phyloP scores from a whole-genome alignment of 768 basidiomycete genomes.

The Boletus vermiculosoides region DNA sequence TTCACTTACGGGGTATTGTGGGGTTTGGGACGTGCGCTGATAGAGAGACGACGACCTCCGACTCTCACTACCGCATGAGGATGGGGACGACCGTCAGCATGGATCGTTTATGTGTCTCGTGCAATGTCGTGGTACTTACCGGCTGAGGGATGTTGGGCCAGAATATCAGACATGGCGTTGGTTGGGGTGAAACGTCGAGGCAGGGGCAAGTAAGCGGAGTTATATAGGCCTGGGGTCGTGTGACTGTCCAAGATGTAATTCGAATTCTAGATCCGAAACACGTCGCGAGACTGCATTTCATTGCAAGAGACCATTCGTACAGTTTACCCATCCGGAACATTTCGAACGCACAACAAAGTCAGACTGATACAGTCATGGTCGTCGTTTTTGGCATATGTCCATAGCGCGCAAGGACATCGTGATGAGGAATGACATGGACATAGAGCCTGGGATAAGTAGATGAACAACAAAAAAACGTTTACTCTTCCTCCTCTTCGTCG shows the following conservation, averaged over 20 bases:
- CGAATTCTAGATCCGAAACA: not conserved
- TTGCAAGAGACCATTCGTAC: not conserved
- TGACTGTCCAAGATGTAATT: slow-evolving; percentile 2
- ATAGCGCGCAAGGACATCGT: slow-evolving; percentile 34
- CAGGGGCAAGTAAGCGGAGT: slow-evolving; percentile 11
- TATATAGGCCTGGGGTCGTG: slow-evolving; percentile 2
- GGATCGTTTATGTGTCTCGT: not conserved
- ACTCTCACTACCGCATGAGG: slow-evolving; percentile 35
- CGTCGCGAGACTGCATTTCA: too few relatives aligned
- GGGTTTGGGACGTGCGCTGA: slow-evolving; percentile 40
- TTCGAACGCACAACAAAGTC: not conserved
- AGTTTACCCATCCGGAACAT: not conserved
- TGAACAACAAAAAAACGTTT: slow-evolving; percentile 32
- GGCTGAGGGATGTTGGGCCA: slow-evolving; percentile 47
- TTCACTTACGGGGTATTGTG: slow-evolving; percentile 33
- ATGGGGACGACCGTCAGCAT: not conserved
- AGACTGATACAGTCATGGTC: slow-evolving; percentile 16
- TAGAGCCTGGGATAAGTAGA: slow-evolving; percentile 27
- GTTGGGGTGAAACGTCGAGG: not conserved
- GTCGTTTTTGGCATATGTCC: slow-evolving; percentile 32
- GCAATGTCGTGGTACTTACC: slow-evolving; percentile 33
- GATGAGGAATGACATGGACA: slow-evolving; percentile 25
- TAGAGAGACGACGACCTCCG: slow-evolving; percentile 51
- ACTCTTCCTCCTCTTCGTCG: slow-evolving; percentile 90
- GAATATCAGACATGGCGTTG: slow-evolving; percentile 31